Evolutionary conservation across 2,329 filamentous ascomycete species (phyloP), one percentile per base, ranked within the genome.

Genomic region (Fusarium drepaniforme): DNA sequence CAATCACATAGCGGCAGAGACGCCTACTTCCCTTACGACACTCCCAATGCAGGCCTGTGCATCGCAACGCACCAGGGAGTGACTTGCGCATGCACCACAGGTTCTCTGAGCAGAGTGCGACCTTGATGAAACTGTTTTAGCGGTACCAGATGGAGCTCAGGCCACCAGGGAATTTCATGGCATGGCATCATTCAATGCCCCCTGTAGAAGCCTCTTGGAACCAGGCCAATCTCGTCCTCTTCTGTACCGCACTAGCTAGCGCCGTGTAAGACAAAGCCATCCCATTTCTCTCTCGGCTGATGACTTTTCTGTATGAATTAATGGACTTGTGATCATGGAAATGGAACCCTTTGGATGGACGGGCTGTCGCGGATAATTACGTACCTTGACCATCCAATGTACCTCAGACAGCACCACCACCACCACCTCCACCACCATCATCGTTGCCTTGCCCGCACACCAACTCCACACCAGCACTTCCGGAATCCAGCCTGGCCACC

Each of bases 61-160:
- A 78, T 64, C 51, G 28, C 51, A 56, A 33, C 49, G 49, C 49
- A 35, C 61, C 42, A 70, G 40, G 51, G 28, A 40, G 38, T 38
- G 33, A 68, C 65, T 60, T 66, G 62, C 51, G 70, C 72, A 71
- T 71, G 70, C 72, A 75, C 72, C 72, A 73, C 70, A 68, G 67
- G 72, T 73, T 73, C 70, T 51, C 60, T 67, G 46, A 44, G 46
- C 62, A 63, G 33, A 37, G 61, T 64, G 61, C 44, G 37, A 65
- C 51, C 37, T 65, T 44, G 51, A 65, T 65, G 49, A 59, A 65
- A 59, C 63, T 65, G 38, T 63, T 63, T 37, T 37, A 23, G 33
- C n/a, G 33, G 37, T 58, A 44, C 30, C 37, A 15, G 25, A 23
- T 33, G 49, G 13, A 56, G 23, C 44, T 30, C 44, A 30, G 44